Evolutionary conservation across 768 basidiomycete species (phyloP), one percentile per base, ranked within the genome.

Genomic region (Kwoniella newhampshirensis): DNA sequence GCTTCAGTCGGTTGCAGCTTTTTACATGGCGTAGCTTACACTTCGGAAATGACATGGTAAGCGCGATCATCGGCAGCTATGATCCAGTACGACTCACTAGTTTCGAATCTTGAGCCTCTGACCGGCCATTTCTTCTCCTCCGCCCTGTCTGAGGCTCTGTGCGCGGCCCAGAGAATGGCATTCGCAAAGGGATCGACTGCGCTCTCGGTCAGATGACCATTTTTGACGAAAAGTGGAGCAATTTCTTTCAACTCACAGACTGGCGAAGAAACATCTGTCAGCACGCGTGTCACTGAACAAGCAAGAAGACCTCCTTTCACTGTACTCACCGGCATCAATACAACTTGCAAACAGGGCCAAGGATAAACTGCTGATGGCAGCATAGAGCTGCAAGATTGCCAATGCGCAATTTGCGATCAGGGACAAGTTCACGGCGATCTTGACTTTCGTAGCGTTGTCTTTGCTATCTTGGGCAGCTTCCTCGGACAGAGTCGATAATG

Each of bases 111-210:
- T n/a, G 87, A 84, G 35, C 91, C 91, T 46, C 92, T 87, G 3
- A 91, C 87, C 26, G 93, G 91, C 92, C 91, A 97, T 64, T 88
- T 88, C 75, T 87, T 89, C 40, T 79, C 64, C 68, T 96, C 91
- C 59, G 94, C 81, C 30, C 66, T 81, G 11, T 68, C 77, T 1
- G 90, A 85, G 66, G 90, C 87, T 64, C 80, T 80, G 77, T 98
- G 86, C 2, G 93, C 79, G 86, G 89, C 15, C 88, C 74, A 76
- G 17, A 79, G 68, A 18, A 78, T 63, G 13, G 77, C 52, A 49
- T 78, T 77, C 35, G 78, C 78, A n/a, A 75, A 66, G 1, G 78
- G 78, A 50, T 78, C 77, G 45, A 77, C 67, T 64, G 51, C 0
- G 32, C 32, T n/a, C 17, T 7, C 17, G 17, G 28, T 54, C 37